Conservation (phyloP, 2,329 filamentous ascomycete species). For the Penicillium sp. region DNA sequence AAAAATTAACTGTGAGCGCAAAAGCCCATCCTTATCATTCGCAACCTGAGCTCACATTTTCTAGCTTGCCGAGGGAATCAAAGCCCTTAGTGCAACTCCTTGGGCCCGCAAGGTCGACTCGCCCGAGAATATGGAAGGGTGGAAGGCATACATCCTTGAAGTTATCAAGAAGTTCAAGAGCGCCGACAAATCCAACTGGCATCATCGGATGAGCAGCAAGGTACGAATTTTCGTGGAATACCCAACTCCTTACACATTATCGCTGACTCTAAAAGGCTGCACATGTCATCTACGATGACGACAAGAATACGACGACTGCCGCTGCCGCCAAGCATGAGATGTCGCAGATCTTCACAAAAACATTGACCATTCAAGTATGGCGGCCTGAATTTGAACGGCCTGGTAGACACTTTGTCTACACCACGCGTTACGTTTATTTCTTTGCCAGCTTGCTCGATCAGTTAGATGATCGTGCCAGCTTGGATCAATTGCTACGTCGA, state of each 20-base stretch:
- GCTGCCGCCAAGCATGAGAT: slow-evolving; percentile 73
- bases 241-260: slow-evolving; percentile 14
- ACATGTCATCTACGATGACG: slow-evolving; percentile 61
- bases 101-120: slow-evolving; percentile 56
- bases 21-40: slow-evolving; percentile 18
- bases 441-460: slow-evolving; percentile 74
- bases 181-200: slow-evolving; percentile 92
- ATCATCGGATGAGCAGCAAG: slow-evolving; percentile 84
- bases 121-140: slow-evolving; percentile 53
- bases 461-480: slow-evolving; percentile 70
- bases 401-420: slow-evolving; percentile 89
- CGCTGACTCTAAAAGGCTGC: slow-evolving; percentile 51
- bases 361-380: slow-evolving; percentile 93
- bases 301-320: slow-evolving; percentile 52
- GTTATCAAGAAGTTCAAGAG: slow-evolving; percentile 58
- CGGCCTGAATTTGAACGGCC: slow-evolving; percentile 83
- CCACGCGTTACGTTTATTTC: slow-evolving; percentile 79
- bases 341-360: slow-evolving; percentile 88
- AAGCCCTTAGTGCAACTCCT: slow-evolving; percentile 53
- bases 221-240: slow-evolving; percentile 45
- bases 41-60: slow-evolving; percentile 22
- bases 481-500: slow-evolving; percentile 76
- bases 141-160: slow-evolving; percentile 62
- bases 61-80: slow-evolving; percentile 47
- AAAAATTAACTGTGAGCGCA: slow-evolving; percentile 43